Base-by-base conservation (phyloP, 2,329 filamentous ascomycete species). In the Cladosporium phlei region DNA sequence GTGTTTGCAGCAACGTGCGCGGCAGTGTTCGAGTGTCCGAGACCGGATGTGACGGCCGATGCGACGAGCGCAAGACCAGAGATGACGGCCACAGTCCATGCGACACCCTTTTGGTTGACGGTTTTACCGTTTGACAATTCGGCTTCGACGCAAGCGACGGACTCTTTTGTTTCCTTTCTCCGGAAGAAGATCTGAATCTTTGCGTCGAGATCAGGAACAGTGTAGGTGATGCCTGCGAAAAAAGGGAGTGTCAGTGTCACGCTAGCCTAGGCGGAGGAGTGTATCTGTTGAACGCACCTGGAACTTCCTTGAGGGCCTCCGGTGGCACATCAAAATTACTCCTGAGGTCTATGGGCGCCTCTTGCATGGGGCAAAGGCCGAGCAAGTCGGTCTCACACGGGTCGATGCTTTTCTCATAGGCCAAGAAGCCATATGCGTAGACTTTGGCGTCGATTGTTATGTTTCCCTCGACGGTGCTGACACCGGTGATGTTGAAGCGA, bases 1-100 rank as follows among this genome's bases (percentile, higher is more conserved):
- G 91, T 88, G 62, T 95, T 95, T 46, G 90, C 86, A 46, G 91
- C 91, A 53, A 97, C 87, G 68, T 97, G 91, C 40, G 91, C 89
- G 37, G 91, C 90, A 4, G 91, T 91, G 66, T 96, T 96, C 39
- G 88, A 88, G 67, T 96, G 89, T 9, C 91, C 91, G 4, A 96
- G 74, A 24, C 89, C 89, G 21, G 89, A 95, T 22, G 91, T 86
- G 54, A 96, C 78, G 52, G 88, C 91, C 33, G 91, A 95, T 7
- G 88, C 85, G 38, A 88, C 75, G 37, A 96, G 75, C 56, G 86
- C 88, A 35, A 95, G 71, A 51, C 88, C 88, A 54, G 88, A 88
- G 59, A 96, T 89, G 56, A 94, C 76, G 48, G 91, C 91, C 20
- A 90, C 89, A 28, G 82, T 77, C 90, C 90, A 96, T 59, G 89